Percentiles rank a stretch among this genome's conserved stretches.
phyloP scores from a whole-genome alignment of 2,329 filamentous ascomycete genomes.

The Basipetospora chlamydospora region DNA sequence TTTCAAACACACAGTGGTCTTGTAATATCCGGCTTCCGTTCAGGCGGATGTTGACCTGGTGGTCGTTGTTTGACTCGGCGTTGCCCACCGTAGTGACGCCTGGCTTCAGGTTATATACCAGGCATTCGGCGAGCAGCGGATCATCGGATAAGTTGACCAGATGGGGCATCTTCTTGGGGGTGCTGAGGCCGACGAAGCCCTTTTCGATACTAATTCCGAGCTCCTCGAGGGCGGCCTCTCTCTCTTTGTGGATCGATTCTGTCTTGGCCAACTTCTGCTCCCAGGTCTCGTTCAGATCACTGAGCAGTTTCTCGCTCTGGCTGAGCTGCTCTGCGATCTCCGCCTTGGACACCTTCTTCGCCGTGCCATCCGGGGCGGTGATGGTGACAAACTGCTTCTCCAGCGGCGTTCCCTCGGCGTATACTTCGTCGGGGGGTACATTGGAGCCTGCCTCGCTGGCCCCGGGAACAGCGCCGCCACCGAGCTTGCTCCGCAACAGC shows the following conservation, averaged over 20 bases:
- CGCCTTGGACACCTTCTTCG: slow-evolving; percentile 95
- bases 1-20: slow-evolving; percentile 90
- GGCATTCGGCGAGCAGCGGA: slow-evolving; percentile 82
- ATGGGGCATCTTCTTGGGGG: slow-evolving; percentile 98
- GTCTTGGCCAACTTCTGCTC: slow-evolving; percentile 92
- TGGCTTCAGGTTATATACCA: slow-evolving; percentile 96
- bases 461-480: slow-evolving; percentile 33
- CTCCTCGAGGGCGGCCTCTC: slow-evolving; percentile 87
- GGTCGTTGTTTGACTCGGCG: slow-evolving; percentile 63
- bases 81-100: slow-evolving; percentile 90
- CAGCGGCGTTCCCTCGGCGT: slow-evolving; percentile 79
- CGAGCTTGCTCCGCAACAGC: slow-evolving; percentile 73
- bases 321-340: slow-evolving; percentile 94
- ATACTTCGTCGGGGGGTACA: slow-evolving; percentile 59
- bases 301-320: slow-evolving; percentile 91
- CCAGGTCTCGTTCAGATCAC: slow-evolving; percentile 96
- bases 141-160: slow-evolving; percentile 94
- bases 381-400: slow-evolving; percentile 97
- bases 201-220: slow-evolving; percentile 98
- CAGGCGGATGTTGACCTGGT: slow-evolving; percentile 74
- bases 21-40: slow-evolving; percentile 88
- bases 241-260: slow-evolving; percentile 93
- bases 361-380: slow-evolving; percentile 64
- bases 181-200: slow-evolving; percentile 86
- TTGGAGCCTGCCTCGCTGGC: slow-evolving; percentile 26